Percentiles rank a stretch among this genome's conserved stretches.
These are phyloP conservation scores for Neofusicoccum sp. DNA, from an alignment of 2,329 filamentous ascomycete genomes.

Conservation along the genomic window DNA sequence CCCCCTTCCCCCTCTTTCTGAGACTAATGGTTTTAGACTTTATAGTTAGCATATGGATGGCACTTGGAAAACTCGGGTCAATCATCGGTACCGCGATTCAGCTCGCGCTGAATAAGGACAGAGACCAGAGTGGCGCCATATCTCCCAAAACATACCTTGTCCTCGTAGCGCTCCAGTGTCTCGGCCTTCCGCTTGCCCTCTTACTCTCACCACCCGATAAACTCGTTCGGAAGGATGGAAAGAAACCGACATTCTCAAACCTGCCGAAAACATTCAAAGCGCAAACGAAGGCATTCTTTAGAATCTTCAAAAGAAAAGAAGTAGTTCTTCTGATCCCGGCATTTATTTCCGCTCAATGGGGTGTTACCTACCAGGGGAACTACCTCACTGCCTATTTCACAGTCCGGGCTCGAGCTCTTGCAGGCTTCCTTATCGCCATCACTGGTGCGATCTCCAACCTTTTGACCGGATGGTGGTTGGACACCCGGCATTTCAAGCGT, in stretches of 20 bases:
- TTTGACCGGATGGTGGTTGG: slow-evolving; percentile 53
- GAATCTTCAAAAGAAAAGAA: slow-evolving; percentile 44
- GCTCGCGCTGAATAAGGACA: slow-evolving; percentile 48
- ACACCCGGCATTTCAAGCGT: slow-evolving; percentile 43
- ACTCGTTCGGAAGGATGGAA: slow-evolving; percentile 43
- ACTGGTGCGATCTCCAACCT: slow-evolving; percentile 47
- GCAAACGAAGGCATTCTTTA: slow-evolving; percentile 29
- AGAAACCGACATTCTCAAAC: slow-evolving; percentile 21
- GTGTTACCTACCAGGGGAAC: slow-evolving; percentile 51
- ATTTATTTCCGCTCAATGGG: slow-evolving; percentile 53
- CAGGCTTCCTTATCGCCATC: slow-evolving; percentile 47
- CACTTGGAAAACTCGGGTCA: slow-evolving; percentile 53
- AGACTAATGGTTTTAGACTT: too few species aligned
- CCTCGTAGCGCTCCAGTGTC: slow-evolving; percentile 46
- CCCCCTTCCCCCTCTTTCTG: not conserved
- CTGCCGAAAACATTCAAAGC: slow-evolving; percentile 24
- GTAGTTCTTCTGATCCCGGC: slow-evolving; percentile 52
- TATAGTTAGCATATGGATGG: slow-evolving; percentile 51
- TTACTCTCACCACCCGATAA: slow-evolving; percentile 48
- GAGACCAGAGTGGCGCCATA: slow-evolving; percentile 46
- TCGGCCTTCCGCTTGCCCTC: slow-evolving; percentile 47
- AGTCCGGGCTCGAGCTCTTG: slow-evolving; percentile 49
- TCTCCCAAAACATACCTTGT: slow-evolving; percentile 42
- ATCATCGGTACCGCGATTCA: slow-evolving; percentile 54
- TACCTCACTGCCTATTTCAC: slow-evolving; percentile 55